Base-by-base conservation (phyloP, 2,329 filamentous ascomycete species). In the Exophiala spinifera region DNA sequence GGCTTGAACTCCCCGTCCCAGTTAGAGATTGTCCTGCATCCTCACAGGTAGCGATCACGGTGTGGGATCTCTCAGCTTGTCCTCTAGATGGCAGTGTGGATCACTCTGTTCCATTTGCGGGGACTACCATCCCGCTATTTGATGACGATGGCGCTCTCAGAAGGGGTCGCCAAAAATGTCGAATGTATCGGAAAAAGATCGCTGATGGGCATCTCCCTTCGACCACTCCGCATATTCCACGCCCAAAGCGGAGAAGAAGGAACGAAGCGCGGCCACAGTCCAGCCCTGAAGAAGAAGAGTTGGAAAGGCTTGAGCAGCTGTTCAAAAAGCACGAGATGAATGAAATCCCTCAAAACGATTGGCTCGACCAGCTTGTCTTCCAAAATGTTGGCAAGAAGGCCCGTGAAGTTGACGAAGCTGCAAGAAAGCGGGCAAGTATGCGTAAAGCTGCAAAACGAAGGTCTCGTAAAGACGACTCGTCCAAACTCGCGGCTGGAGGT, bases 291-390 rank as follows among this genome's bases (percentile, higher is more conserved):
- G 84, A 95, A 56, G 85, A 89, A 49, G 94, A 99, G 71, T 80
- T 96, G 58, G 91, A 96, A 64, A 81, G 94, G 15, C 81, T 99
- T 63, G 91, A 97, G 67, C 86, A 84, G 50, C 72, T 97, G 19
- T 88, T 99, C 68, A 99, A 99, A 73, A 95, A 96, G 72, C 94
- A 97, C 67, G 95, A 99, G 68, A 95, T 96, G 87, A 91, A 91
- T 15, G 94, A 99, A 69, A 92, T 99, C 21, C 85, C 89, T 0
- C 84, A 91, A 14, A 88, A 96, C 45, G 89, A 95, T 65, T 99
- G 94, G 95, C 81, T 99, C 40, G 94, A 99, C 69, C 89, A 94
- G 66, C 80, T 97, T 64, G 91, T 96, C 2, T 99, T 95, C 69
- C 85, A 92, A 37, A 87, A 87, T 48, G 86, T 95, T 56, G 92